A percentile compares a stretch with the other conserved stretches of the same genome.
Evolutionary conservation across 257 asterid species (phyloP).

Genomic region (Cinchona pubescens): DNA sequence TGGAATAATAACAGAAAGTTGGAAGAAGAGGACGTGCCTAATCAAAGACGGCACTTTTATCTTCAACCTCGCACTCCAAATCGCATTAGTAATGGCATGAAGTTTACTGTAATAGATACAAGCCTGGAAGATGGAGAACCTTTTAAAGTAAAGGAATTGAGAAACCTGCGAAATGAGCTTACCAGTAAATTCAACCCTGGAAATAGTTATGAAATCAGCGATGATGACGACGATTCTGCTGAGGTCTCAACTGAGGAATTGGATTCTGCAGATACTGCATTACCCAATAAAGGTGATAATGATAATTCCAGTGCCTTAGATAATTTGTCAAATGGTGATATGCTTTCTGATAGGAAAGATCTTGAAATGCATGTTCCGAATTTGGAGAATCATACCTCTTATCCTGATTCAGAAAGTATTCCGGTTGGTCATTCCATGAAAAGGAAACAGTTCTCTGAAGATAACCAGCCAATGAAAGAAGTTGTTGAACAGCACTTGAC

Average conservation of each 20-base stretch:
- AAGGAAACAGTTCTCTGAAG: slow-evolving; percentile 25
- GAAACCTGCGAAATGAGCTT: slow-evolving; percentile 36
- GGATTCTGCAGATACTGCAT: slow-evolving; percentile 24
- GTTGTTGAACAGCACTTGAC: slow-evolving; percentile 20
- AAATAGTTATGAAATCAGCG: slow-evolving; percentile 8
- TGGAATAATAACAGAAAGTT: slow-evolving; percentile 20
- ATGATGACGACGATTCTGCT: slow-evolving; percentile 23
- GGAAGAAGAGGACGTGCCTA: slow-evolving; percentile 33
- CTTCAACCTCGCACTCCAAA: slow-evolving; percentile 52
- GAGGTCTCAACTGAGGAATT: slow-evolving; percentile 39
- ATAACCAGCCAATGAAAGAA: slow-evolving; percentile 29
- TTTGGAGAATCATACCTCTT: slow-evolving; percentile 15
- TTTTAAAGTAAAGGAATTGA: slow-evolving; percentile 40
- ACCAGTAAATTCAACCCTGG: slow-evolving; percentile 19
- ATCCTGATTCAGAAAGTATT: slow-evolving; percentile 21
- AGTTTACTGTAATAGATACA: slow-evolving; percentile 52
- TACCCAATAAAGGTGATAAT: slow-evolving; percentile 16
- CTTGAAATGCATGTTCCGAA: slow-evolving; percentile 20
- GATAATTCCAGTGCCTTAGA: slow-evolving; percentile 9
- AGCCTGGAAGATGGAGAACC: slow-evolving; percentile 38
- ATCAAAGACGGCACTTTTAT: slow-evolving; percentile 34
- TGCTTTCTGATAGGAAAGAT: slow-evolving; percentile 23
- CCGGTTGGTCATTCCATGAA: slow-evolving; percentile 20
- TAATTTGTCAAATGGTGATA: slow-evolving; percentile 25
- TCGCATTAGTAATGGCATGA: slow-evolving; percentile 23